A percentile compares a stretch with the other conserved stretches of the same genome.
These are phyloP conservation scores for Gracilaria caudata DNA, from an alignment of 23 red algal species.

Conservation along the genomic window DNA sequence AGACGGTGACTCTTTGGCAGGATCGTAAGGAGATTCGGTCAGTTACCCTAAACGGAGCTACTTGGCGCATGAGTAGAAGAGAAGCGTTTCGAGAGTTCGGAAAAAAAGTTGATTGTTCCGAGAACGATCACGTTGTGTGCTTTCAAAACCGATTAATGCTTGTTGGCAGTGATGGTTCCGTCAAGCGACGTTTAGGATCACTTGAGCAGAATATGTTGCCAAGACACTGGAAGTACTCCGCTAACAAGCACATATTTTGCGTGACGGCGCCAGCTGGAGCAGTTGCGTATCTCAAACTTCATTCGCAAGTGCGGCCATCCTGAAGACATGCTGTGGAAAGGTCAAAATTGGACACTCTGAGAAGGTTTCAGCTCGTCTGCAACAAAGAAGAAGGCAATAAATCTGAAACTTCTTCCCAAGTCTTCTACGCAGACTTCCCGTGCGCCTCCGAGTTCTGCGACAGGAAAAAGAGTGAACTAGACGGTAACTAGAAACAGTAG, in stretches of 20 bases:
- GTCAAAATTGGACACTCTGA: too few relatives aligned
- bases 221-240: slow-evolving; percentile 11
- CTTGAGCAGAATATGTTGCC: slow-evolving; percentile 4
- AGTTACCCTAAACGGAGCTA: background rate
- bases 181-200: slow-evolving; percentile 22
- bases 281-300: slow-evolving; percentile 14
- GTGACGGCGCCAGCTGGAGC: background rate
- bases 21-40: slow-evolving; percentile 3
- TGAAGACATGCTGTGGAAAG: too few relatives aligned
- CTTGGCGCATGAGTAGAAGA: background rate
- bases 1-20: background rate
- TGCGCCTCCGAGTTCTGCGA: too few relatives aligned
- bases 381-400: too few relatives aligned
- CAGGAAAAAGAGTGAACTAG: too few relatives aligned
- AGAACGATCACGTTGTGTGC: background rate
- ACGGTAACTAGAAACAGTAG: too few relatives aligned
- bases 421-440: too few relatives aligned
- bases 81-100: slow-evolving; percentile 7
- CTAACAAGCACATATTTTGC: background rate
- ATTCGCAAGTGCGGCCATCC: background rate
- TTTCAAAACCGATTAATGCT: background rate
- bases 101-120: background rate
- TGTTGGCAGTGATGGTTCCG: background rate
- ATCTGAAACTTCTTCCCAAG: too few relatives aligned
- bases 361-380: too few relatives aligned